Evolutionary conservation across 148 eudicot species (phyloP), one percentile per base, ranked within the genome.

Genomic region (Amaranthus palmeri): DNA sequence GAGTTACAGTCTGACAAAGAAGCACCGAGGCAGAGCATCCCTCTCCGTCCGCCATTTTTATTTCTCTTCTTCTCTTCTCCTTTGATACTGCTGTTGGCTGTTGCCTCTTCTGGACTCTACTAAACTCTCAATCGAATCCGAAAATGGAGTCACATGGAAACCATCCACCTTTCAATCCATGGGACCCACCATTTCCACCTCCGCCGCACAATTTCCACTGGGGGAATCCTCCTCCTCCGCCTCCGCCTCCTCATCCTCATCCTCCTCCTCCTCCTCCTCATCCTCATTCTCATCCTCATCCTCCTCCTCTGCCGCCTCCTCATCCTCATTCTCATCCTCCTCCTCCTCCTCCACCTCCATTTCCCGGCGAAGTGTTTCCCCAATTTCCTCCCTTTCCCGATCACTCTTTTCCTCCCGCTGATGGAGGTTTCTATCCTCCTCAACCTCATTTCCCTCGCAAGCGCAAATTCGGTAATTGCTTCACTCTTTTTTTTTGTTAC

Each of bases 381-480:
- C 74, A 71, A 43, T 17, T 72, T 41, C 60, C 13, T 4, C 58
- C 53, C 54, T 70, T 57, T 46, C 62, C 55, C 4, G 71, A 49
- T 48, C 57, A 70, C 63, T 44, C 56, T 7, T 46, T 53, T 43
- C 76, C 76, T 67, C 15, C 65, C 69, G 55, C 53, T 41, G 63
- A 51, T 50, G 78, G 74, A 9, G 48, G 47, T 25, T 73, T 73
- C 67, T 61, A 59, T 45, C 51, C 18, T 12, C 56, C 82, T 8
- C 78, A 70, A 40, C 79, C 82, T 78, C 72, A 68, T 13, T 61
- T 77, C 7, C 50, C 56, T n/a, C 70, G 82, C 43, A 85, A 83
- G 67, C 78, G 86, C 64, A 78, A 68, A 17, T 71, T 70, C 45
- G 82, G 82, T 74, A 79, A 40, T 56, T 51, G 50, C 50, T 68